Base-by-base conservation (phyloP, 2,329 filamentous ascomycete genomes). In the Calonectria henricotiae region DNA sequence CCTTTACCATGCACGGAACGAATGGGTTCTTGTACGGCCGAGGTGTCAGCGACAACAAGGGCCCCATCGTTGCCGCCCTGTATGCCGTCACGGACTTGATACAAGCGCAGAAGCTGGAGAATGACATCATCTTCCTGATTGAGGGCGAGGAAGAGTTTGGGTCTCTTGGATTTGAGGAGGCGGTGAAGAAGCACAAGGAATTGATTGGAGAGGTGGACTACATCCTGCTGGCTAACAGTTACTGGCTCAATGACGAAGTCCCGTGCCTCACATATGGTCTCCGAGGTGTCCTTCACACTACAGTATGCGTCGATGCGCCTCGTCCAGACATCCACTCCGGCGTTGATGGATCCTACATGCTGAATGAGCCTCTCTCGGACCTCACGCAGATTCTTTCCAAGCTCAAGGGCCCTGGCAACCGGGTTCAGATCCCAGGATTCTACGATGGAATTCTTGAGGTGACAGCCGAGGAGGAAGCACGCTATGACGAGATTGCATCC, bases 1-100 rank as follows among this genome's bases (percentile, higher is more conserved):
- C 96, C 0, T 99, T 98, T 80, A 88, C 92, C n/a, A 88, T 98
- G 78, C 92, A 92, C 62, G 96, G 96, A 4, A 90, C 94, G 67
- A 95, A 98, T 76, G 96, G 96, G 0, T 98, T 96, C 80, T 86
- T 98, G 1, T 98, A 99, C 74, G 96, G 96, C 2, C 93, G 96
- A 76, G 96, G 96, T n/a, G 94, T 97, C 15, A 97, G 95, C 58
- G 96, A 99, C 82, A 98, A 99, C 84, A 99, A 99, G 81, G 96
- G 97, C 0, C 96, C 96, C 0, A 94, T 98, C 70, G 90, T 99
- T 78, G 96, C 97, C 1, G 96, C 96, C 1, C 88, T 99, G 0
- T 98, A 97, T 79, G 96, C 96, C 0, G 96, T 97, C 1, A 94
- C 96, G 0, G 96, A 98, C 77, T 85, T 99, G 4, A 90, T 94